Evolutionary conservation across 2,329 filamentous ascomycete species (phyloP).

Genomic region (Fusarium camptoceras): DNA sequence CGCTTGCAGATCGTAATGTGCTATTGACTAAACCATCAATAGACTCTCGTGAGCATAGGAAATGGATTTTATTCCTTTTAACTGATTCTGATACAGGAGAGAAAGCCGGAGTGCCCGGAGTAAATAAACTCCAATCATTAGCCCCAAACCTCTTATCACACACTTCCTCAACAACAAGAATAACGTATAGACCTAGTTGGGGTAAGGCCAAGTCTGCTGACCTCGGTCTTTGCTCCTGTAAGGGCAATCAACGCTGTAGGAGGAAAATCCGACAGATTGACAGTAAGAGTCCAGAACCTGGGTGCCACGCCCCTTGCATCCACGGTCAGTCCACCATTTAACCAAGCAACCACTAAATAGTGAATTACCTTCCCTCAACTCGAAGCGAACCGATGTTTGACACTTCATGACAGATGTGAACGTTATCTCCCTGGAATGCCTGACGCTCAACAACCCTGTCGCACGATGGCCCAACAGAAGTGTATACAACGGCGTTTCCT

Average conservation of each 20-base stretch:
- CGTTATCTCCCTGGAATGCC: not conserved
- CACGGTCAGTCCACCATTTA: not conserved
- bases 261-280: not conserved
- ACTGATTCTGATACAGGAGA: not conserved
- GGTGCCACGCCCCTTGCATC: not conserved
- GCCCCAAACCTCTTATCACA: not conserved
- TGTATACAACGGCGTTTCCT: not conserved
- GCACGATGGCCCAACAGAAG: not conserved
- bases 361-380: not conserved
- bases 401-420: not conserved
- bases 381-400: not conserved
- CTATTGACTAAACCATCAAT: too few species aligned
- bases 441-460: not conserved
- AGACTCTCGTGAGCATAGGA: accelerated
- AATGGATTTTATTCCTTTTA: not conserved
- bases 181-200: accelerated
- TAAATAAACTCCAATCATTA: not conserved
- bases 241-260: not conserved
- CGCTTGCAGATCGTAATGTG: too few species aligned
- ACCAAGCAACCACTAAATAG: not conserved
- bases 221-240: not conserved
- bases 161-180: not conserved
- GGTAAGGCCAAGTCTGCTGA: not conserved
- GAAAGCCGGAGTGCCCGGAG: not conserved
- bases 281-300: not conserved